These are phyloP conservation scores for Friedmanniomyces simplex DNA, from an alignment of 495 filamentous ascomycete species.

Conservation along the genomic window DNA sequence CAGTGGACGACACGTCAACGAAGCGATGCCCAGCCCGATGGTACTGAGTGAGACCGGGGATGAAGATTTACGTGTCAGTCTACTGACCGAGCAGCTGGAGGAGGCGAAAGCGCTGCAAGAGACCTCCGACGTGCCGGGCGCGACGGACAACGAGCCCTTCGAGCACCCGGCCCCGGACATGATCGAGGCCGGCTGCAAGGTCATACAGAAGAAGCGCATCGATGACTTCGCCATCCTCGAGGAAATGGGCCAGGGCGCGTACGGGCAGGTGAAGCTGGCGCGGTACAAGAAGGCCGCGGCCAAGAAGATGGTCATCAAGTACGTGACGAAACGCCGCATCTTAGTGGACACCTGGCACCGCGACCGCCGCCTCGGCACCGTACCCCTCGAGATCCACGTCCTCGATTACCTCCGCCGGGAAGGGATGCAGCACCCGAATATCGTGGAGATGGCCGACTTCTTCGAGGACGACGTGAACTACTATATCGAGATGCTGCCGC, in stretches of 20 bases:
- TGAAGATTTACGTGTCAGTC: background rate
- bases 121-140: background rate
- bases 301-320: constrained; percentile 90
- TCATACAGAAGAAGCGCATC: constrained; percentile 61
- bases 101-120: constrained; percentile 37
- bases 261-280: constrained; percentile 95
- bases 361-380: constrained; percentile 87
- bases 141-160: constrained; percentile 34
- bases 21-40: constrained; percentile 11
- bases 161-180: constrained; percentile 33
- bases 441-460: constrained; percentile 97
- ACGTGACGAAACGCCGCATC: constrained; percentile 93
- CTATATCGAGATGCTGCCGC: constrained; percentile 97
- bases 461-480: constrained; percentile 98
- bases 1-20: constrained; percentile 3
- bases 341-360: constrained; percentile 98
- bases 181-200: constrained; percentile 8
- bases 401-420: constrained; percentile 86
- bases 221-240: constrained; percentile 86
- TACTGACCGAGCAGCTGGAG: constrained; percentile 62
- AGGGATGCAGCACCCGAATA: constrained; percentile 82
- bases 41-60: background rate
- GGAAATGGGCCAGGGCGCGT: constrained; percentile 97
- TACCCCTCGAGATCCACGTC: constrained; percentile 95
- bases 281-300: constrained; percentile 64